These are phyloP conservation scores for Penicillium sp. DNA, from an alignment of 2,329 filamentous ascomycete species.

Conservation along the genomic window DNA sequence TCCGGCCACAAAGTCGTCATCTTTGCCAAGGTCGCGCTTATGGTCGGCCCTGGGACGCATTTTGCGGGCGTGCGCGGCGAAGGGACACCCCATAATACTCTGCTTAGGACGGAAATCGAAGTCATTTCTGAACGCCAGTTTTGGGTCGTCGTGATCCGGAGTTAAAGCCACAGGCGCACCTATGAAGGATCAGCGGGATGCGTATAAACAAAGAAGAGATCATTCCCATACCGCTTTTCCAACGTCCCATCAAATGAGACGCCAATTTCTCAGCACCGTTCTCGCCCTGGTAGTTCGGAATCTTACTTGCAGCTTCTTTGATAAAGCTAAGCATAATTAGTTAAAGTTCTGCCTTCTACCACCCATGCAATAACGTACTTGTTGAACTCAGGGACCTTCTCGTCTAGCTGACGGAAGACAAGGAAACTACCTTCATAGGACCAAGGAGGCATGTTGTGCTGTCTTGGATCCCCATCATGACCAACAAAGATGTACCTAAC, in stretches of 20 bases:
- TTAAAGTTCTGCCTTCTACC: too few relatives aligned
- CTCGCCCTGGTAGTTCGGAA: too few relatives aligned
- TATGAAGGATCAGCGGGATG: too few relatives aligned
- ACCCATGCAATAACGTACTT: constrained; percentile 10
- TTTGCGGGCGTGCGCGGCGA: constrained; percentile 49
- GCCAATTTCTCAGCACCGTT: constrained; percentile 33
- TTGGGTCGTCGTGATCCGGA: constrained; percentile 28
- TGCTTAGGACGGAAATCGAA: constrained; percentile 36
- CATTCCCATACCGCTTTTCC: constrained; percentile 37
- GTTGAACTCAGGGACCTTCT: constrained; percentile 47
- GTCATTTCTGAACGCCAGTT: constrained; percentile 29
- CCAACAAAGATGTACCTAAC: constrained; percentile 38
- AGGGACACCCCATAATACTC: constrained; percentile 42
- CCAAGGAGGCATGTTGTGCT: constrained; percentile 33
- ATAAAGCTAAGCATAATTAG: too few relatives aligned
- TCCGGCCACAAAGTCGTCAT: too few relatives aligned
- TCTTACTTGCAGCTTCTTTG: too few relatives aligned
- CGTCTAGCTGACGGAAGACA: constrained; percentile 44
- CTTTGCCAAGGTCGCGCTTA: constrained; percentile 13
- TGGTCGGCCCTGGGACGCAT: constrained; percentile 45
- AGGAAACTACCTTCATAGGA: constrained; percentile 47
- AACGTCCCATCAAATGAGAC: constrained; percentile 45
- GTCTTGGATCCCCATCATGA: constrained; percentile 33
- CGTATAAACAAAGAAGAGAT: too few relatives aligned
- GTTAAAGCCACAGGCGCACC: too few relatives aligned